Conservation (phyloP, 176 grass and related monocot species). For the Paspalum notatum region DNA sequence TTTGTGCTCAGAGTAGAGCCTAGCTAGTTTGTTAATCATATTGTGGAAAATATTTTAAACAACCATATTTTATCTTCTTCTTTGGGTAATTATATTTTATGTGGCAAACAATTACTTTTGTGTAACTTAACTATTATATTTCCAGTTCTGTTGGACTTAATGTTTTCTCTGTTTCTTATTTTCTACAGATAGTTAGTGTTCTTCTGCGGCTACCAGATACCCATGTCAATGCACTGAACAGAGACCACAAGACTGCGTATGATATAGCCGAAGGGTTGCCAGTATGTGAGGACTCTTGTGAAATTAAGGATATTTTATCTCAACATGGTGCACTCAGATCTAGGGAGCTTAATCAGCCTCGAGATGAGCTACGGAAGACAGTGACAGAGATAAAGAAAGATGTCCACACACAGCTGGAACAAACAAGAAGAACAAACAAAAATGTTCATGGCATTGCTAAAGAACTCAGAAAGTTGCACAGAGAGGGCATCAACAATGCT, state of each 20-base stretch:
- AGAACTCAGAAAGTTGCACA: conserved; percentile 89
- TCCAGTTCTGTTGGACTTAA: conserved; percentile 14
- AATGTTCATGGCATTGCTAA: conserved; percentile 96
- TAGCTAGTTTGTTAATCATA: neutral
- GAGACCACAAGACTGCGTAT: conserved; percentile 88
- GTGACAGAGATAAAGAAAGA: conserved; percentile 98
- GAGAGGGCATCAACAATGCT: conserved; percentile 94
- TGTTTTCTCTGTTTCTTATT: conserved; percentile 14
- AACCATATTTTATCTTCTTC: neutral
- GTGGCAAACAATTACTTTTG: neutral
- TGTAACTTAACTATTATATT: conserved; percentile 19
- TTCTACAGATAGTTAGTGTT: conserved; percentile 80
- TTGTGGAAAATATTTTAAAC: conserved; percentile 18
- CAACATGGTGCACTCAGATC: conserved; percentile 79
- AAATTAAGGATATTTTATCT: conserved; percentile 87
- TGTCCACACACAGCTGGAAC: conserved; percentile 93
- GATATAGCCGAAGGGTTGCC: conserved; percentile 93
- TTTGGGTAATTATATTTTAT: neutral
- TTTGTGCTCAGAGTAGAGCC: neutral
- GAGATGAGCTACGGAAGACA: conserved; percentile 88
- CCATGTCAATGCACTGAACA: conserved; percentile 93
- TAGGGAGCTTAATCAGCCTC: conserved; percentile 91
- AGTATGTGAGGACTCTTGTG: conserved; percentile 79
- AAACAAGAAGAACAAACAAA: conserved; percentile 93
- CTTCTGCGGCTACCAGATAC: conserved; percentile 86